Evolutionary conservation across 2,329 filamentous ascomycete species (phyloP).

Genomic region (Dactylonectria estremocensis): DNA sequence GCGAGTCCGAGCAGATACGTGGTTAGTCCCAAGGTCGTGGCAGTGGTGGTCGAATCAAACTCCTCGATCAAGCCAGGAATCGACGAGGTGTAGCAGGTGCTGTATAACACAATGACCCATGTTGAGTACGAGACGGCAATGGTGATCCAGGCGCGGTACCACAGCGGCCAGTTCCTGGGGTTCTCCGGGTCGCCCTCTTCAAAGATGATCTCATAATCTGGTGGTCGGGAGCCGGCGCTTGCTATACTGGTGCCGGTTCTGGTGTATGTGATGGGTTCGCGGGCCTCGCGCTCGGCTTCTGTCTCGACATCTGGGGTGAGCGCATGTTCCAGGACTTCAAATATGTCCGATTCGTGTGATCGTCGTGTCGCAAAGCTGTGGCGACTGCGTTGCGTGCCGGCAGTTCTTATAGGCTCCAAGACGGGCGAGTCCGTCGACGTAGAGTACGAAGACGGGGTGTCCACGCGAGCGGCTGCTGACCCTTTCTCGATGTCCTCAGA

Average conservation of each 20-base stretch:
- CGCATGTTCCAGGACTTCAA: conserved; percentile 57
- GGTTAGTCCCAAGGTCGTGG: conserved; percentile 83
- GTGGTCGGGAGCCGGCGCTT: conserved; percentile 61
- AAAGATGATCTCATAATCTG: conserved; percentile 83
- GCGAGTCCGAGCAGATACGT: conserved; percentile 85
- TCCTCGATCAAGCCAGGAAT: conserved; percentile 78
- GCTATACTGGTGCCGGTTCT: conserved; percentile 60
- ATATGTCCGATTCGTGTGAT: conserved; percentile 46
- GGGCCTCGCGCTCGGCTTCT: conserved; percentile 56
- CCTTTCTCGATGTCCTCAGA: conserved; percentile 40
- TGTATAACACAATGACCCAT: conserved; percentile 77
- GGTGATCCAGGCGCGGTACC: conserved; percentile 60
- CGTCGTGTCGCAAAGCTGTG: conserved; percentile 31
- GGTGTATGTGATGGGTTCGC: conserved; percentile 63
- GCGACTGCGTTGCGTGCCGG: conserved; percentile 41
- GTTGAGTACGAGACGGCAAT: conserved; percentile 63
- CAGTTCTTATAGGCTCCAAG: conserved; percentile 46
- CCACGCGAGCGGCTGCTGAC: conserved; percentile 31
- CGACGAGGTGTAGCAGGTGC: conserved; percentile 83
- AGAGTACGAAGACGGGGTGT: conserved; percentile 35
- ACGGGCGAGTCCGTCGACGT: conserved; percentile 38
- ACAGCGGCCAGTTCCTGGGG: conserved; percentile 78
- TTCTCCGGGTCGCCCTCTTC: conserved; percentile 74
- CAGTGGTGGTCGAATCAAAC: conserved; percentile 71
- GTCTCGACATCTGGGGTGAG: conserved; percentile 56